Evolutionary conservation across 2,329 filamentous ascomycete species (phyloP), one percentile per base, ranked within the genome.

Genomic region (Fusarium algeriense): DNA sequence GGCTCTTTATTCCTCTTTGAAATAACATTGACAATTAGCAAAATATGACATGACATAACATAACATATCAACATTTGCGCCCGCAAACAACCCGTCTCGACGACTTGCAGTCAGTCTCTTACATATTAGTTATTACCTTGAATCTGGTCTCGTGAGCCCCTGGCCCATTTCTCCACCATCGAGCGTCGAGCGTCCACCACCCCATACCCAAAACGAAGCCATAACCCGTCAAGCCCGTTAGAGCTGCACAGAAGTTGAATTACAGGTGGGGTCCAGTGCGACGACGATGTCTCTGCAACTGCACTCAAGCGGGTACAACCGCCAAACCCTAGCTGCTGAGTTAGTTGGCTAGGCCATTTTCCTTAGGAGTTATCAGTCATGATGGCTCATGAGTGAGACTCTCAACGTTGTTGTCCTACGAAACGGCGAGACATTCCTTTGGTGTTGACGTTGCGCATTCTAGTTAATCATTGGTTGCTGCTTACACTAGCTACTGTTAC

Each of bases 211-310:
- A 68, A 71, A 71, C 44, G 58, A 71, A 66, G 63, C 50, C 68
- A 49, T 44, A 32, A 32, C 43, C 48, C 50, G 58, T 60, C 43
- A 61, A 44, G 43, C 63, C 62, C 26, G 64, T 55, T 60, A 32
- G 44, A 54, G 56, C 43, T 67, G 64, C 48, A 43, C 44, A 59
- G 46, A 59, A 64, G 34, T 62, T 56, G 64, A 71, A 53, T 62
- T 71, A 37, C 40, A 45, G 59, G 69, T 73, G 69, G 69, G 57
- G 69, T 57, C 63, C 53, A 59, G 55, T 71, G 64, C 69, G 45
- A 59, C 69, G 49, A 55, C 53, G 45, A 40, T 54, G 56, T 64
- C 59, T 48, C 60, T 60, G 45, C 23, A 43, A 56, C 44, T 53
- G 60, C 65, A 52, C 37, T 50, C 43, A 54, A 67, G 66, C 50